These are phyloP conservation scores for Hirsutella thompsonii DNA, from an alignment of 2,329 filamentous ascomycete genomes.

Conservation along the genomic window DNA sequence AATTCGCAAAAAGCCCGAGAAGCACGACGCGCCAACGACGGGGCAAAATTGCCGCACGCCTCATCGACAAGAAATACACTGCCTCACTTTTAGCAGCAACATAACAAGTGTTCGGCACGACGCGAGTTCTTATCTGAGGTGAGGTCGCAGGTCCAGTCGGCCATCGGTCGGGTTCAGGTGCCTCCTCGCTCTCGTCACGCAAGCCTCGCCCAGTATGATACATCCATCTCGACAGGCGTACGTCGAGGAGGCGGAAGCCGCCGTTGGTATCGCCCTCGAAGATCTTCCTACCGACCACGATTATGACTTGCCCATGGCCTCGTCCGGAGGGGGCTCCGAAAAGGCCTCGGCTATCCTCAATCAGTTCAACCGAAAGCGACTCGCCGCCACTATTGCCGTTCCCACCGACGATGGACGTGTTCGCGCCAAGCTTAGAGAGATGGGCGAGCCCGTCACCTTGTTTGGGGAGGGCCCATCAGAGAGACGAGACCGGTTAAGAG, in stretches of 20 bases:
- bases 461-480: constrained; percentile 86
- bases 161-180: neutral
- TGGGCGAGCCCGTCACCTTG: constrained; percentile 87
- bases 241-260: constrained; percentile 67
- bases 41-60: too few species aligned
- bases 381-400: constrained; percentile 78
- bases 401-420: constrained; percentile 89
- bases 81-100: too few species aligned
- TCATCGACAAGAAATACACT: too few species aligned
- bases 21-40: too few species aligned
- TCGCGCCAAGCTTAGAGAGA: constrained; percentile 63
- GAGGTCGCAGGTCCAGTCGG: too few species aligned
- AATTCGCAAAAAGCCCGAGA: too few species aligned
- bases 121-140: too few species aligned
- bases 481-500: constrained; percentile 72
- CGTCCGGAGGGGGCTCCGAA: constrained; percentile 58
- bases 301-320: constrained; percentile 60
- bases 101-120: too few species aligned
- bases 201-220: constrained; percentile 38
- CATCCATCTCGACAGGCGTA: constrained; percentile 89
- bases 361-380: constrained; percentile 84
- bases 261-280: constrained; percentile 35
- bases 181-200: neutral
- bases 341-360: constrained; percentile 74
- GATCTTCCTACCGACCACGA: constrained; percentile 58